phyloP scores from a whole-genome alignment of 108 stramenopile genomes.

The Cyclotella atomus region DNA sequence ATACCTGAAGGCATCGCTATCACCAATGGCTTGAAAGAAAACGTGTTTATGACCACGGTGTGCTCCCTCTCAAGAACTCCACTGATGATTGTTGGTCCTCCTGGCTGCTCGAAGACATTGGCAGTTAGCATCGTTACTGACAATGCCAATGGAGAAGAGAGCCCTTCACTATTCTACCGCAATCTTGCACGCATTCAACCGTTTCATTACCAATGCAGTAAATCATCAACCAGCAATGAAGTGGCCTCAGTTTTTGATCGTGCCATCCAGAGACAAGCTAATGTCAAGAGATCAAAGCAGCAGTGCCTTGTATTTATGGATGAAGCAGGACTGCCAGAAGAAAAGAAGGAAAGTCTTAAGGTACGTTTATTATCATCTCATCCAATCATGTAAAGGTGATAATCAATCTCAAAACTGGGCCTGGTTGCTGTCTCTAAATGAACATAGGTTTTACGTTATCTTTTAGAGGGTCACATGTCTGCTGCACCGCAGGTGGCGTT shows the following conservation, averaged over 20 bases:
- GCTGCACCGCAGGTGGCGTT: slow-evolving; percentile 33
- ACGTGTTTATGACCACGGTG: slow-evolving; percentile 34
- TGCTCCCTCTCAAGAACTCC: slow-evolving; percentile 28
- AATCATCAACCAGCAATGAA: slow-evolving; percentile 40
- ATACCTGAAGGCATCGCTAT: slow-evolving; percentile 33
- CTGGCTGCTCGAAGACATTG: slow-evolving; percentile 21
- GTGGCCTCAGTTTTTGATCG: slow-evolving; percentile 29
- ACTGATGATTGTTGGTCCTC: slow-evolving; percentile 32
- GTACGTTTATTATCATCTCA: background rate
- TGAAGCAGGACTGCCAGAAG: slow-evolving; percentile 46
- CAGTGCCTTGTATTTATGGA: slow-evolving; percentile 41
- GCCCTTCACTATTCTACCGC: slow-evolving; percentile 22
- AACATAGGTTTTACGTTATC: slow-evolving; percentile 43
- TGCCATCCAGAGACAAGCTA: slow-evolving; percentile 28
- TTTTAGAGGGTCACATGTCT: slow-evolving; percentile 48
- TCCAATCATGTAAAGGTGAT: too few relatives aligned
- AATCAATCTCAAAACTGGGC: too few relatives aligned
- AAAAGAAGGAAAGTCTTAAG: slow-evolving; percentile 51
- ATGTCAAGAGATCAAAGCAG: slow-evolving; percentile 20
- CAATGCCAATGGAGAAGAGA: slow-evolving; percentile 42
- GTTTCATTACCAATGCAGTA: slow-evolving; percentile 46
- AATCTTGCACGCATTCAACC: slow-evolving; percentile 30
- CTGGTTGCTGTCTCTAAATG: background rate
- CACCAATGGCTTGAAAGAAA: slow-evolving; percentile 34
- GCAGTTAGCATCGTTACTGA: slow-evolving; percentile 41